phyloP scores from a whole-genome alignment of 768 basidiomycete genomes.

The Boletus bicolor region DNA sequence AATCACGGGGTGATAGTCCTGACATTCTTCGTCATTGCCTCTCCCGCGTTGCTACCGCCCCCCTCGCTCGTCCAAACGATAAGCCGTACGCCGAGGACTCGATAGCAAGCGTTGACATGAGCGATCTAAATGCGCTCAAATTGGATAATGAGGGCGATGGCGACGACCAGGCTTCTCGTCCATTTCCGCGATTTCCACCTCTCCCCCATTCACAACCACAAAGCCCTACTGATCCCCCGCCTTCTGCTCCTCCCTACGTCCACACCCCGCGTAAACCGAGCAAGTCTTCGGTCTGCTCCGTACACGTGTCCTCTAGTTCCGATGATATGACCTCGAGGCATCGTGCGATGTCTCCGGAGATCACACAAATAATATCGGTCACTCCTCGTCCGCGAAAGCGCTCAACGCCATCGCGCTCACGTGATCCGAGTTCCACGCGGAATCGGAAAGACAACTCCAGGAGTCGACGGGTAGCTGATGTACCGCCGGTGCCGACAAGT shows the following conservation, averaged over 20 bases:
- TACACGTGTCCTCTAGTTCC: conserved; percentile 10
- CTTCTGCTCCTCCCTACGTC: conserved; percentile 16
- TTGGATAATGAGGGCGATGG: conserved; percentile 27
- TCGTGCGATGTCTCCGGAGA: conserved; percentile 37
- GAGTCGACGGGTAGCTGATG: conserved; percentile 9
- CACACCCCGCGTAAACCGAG: conserved; percentile 25
- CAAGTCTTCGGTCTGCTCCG: conserved; percentile 10
- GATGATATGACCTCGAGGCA: conserved; percentile 4
- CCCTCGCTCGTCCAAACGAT: neutral
- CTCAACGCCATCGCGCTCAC: conserved; percentile 22
- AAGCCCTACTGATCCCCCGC: conserved; percentile 1
- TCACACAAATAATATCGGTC: conserved; percentile 37
- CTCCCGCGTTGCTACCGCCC: conserved; percentile 9
- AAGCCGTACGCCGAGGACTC: conserved; percentile 20
- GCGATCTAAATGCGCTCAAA: conserved; percentile 30
- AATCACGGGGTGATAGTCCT: conserved; percentile 15
- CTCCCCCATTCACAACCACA: conserved; percentile 16
- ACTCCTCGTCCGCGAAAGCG: conserved; percentile 37
- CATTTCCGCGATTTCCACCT: conserved; percentile 29
- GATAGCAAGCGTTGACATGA: conserved; percentile 30
- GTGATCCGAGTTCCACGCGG: conserved; percentile 18
- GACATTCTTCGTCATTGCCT: conserved; percentile 21
- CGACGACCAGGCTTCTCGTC: conserved; percentile 21
- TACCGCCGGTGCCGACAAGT: conserved; percentile 10
- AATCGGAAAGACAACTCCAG: conserved; percentile 15